Base-by-base conservation (phyloP, 1,139 yeast genomes). In the Nakaseomyces kungkrabaensis region DNA sequence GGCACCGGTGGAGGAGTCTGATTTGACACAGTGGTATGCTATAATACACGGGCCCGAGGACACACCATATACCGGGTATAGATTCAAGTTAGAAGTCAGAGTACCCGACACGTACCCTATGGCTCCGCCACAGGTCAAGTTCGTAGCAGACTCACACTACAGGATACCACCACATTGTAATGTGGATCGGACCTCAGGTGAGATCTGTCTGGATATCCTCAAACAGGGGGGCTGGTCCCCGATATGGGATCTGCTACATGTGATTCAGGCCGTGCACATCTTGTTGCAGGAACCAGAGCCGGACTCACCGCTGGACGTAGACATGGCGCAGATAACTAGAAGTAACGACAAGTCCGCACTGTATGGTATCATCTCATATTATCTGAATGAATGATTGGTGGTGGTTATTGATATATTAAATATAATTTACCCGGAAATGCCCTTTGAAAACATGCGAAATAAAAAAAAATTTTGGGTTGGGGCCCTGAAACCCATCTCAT, bases 281-380 rank as follows among this genome's bases (percentile, higher is more conserved):
- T 73, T 89, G 54, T 68, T 89, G 25, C 79, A 77, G 50, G 81
- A 81, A 50, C 96, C 96, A 0, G 96, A 85, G 62, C 92, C 95
- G 0, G 85, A 85, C 58, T 81, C 90, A 37, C 97, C 97, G 0
- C 70, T 89, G 46, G 87, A 89, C 61, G 75, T 89, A 29, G 97
- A 89, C 63, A 78, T 87, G 64, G 94, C 96, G n/a, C 86, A 84
- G 59, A 66, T 89, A 47, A 75, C 76, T 52, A 74, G 90, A 52
- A 65, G 71, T 47, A 82, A 79, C 34, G 95, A 81, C 56, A 46
- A 37, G 6, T 59, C 60, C 2, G 85, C 80, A 0, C 85, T 83
- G 59, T 74, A 78, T 51, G 81, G 81, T 38, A 67, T 86, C 58
- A 78, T 84, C 3, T 77, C 76, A 46, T 86, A 81, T 65, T 81